These are phyloP conservation scores for Durusdinium trenchii DNA, from an alignment of 73 alveolate genomes.

Conservation along the genomic window DNA sequence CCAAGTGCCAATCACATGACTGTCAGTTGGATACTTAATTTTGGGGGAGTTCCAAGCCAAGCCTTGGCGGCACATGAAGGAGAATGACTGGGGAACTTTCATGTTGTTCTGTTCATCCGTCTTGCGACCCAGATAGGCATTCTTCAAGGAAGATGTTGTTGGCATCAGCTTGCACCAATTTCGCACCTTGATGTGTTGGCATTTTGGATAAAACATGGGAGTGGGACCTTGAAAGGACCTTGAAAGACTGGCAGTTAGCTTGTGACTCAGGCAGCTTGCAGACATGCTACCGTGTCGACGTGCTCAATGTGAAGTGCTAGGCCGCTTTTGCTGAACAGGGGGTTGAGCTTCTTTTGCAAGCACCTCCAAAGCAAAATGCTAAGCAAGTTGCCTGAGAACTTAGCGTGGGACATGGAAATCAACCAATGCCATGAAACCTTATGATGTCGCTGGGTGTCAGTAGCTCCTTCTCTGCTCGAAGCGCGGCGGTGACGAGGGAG, in stretches of 20 bases:
- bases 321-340: conserved; percentile 1
- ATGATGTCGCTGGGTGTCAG: neutral
- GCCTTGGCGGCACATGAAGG: conserved; percentile 44
- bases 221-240: neutral
- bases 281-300: neutral
- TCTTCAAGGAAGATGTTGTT: neutral
- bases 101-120: conserved; percentile 22
- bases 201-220: neutral
- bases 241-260: neutral
- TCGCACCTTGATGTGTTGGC: neutral
- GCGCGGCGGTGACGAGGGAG: neutral
- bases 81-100: conserved; percentile 38
- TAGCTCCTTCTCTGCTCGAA: neutral
- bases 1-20: neutral
- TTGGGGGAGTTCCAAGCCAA: neutral
- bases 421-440: neutral
- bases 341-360: conserved; percentile 19
- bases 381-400: neutral
- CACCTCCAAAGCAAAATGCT: neutral
- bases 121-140: conserved; percentile 1
- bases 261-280: neutral
- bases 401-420: neutral
- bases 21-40: neutral
- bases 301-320: conserved; percentile 8
- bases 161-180: conserved; percentile 31